phyloP scores from a whole-genome alignment of 2,329 filamentous ascomycete genomes.

The Pestalotiopsis sp. region DNA sequence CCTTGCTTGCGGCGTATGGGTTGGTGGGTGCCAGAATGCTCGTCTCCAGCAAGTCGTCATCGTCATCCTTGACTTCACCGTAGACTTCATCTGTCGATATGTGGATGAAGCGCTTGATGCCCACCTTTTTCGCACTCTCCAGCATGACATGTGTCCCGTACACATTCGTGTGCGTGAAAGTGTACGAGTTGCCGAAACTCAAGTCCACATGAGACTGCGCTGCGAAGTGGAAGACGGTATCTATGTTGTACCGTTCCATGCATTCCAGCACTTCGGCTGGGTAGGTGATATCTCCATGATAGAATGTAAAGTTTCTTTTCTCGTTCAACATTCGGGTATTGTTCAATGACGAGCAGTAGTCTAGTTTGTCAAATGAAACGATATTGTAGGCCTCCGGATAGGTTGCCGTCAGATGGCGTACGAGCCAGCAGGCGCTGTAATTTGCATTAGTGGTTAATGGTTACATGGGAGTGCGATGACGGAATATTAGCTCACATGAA shows the following conservation, averaged over 20 bases:
- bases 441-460: background rate
- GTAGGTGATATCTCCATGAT: conserved; percentile 78
- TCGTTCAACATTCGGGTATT: conserved; percentile 73
- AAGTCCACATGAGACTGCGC: conserved; percentile 85
- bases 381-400: conserved; percentile 78
- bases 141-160: conserved; percentile 81
- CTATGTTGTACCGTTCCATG: conserved; percentile 71
- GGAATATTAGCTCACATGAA: conserved; percentile 69
- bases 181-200: conserved; percentile 81
- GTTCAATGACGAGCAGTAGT: conserved; percentile 80
- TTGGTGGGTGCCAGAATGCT: conserved; percentile 80
- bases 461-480: background rate
- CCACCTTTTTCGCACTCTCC: conserved; percentile 74
- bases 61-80: conserved; percentile 74
- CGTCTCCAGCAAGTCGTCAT: conserved; percentile 72
- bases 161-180: conserved; percentile 81
- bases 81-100: conserved; percentile 87
- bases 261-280: conserved; percentile 71
- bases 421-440: conserved; percentile 77
- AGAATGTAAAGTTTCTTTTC: conserved; percentile 75
- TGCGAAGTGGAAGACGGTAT: conserved; percentile 83
- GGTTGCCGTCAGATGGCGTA: conserved; percentile 74
- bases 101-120: conserved; percentile 76
- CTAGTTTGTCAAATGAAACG: conserved; percentile 82
- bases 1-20: conserved; percentile 80